A percentile compares a stretch with the other conserved stretches of the same genome.
phyloP scores from a whole-genome alignment of 305 asterid species.

The Andrographis paniculata region DNA sequence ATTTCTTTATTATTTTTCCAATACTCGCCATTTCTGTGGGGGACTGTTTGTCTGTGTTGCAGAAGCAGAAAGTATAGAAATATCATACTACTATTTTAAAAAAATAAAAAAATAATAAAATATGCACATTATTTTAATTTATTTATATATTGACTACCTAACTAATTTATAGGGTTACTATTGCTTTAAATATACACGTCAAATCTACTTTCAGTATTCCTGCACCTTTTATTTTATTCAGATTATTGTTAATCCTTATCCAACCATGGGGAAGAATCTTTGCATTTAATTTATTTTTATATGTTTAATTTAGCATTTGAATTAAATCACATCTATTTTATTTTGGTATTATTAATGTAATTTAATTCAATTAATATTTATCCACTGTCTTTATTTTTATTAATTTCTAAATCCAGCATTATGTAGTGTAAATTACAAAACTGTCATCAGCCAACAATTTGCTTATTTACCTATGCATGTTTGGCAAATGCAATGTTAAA shows the following conservation, averaged over 20 bases:
- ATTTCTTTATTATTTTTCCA: neutral
- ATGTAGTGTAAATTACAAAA: too few species aligned
- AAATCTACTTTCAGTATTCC: constrained; percentile 1
- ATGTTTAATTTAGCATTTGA: neutral
- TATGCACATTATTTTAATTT: too few species aligned
- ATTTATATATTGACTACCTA: constrained; percentile 8
- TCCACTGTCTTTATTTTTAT: too few species aligned
- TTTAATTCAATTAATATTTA: too few species aligned
- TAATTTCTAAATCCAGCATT: too few species aligned
- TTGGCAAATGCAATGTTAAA: too few species aligned
- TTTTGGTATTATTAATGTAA: too few species aligned
- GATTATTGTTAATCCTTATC: constrained; percentile 13
- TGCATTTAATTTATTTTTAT: neutral
- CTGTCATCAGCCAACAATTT: too few species aligned
- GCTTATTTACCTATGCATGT: too few species aligned
- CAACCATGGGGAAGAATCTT: neutral
- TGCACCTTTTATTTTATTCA: constrained; percentile 19
- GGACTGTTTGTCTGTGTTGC: constrained; percentile 32
- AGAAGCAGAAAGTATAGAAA: constrained; percentile 29
- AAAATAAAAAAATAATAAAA: neutral
- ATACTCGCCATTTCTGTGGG: neutral
- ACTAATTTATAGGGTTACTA: constrained; percentile 11
- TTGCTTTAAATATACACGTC: constrained; percentile 9
- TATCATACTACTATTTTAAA: constrained; percentile 3
- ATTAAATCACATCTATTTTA: too few species aligned